Evolutionary conservation across 1,284 basidiomycete genomes (phyloP), one percentile per base, ranked within the genome.

Genomic region (Ustilago lituana): DNA sequence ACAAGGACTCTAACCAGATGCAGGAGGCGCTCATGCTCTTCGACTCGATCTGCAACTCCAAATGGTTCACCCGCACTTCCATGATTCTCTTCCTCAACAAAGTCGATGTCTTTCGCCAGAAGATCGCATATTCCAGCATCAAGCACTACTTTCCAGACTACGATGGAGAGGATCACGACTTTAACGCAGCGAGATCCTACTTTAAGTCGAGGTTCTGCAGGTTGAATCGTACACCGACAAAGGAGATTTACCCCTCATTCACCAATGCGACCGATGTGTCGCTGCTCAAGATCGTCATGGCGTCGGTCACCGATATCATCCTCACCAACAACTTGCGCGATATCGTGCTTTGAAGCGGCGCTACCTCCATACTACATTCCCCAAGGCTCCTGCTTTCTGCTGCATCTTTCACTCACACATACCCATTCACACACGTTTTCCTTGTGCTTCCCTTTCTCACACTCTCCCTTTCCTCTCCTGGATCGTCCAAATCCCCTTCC

Each of bases 11-110:
- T 74, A 94, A 92, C 83, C 92, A 91, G 89, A 95, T 96, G 93
- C 90, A 93, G 84, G 94, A 95, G 77, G 91, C 93, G 0, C 89
- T 96, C 87, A 92, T 92, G 45, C 92, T 96, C 43, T 96, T 93
- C 88, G 93, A 94, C 79, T 94, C 92, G 38, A 95, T 97, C 84
- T 94, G 92, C 85, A 97, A 98, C 83, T 93, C 91, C 36, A 87
- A 92, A 75, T 93, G 93, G 93, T 96, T 97, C 84, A 88, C 90
- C 81, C 87, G 90, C 69, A 93, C 93, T 1, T 93, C 92, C 4
- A 93, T 95, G 73, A 94, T 96, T 73, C 85, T 96, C 38, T 95
- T 79, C 45, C 72, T 78, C 41, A 78, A 77, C 69, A 81, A 82
- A 66, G 77, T 82, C 73, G 94, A 97, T 82, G 86, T 97, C 17